Percentiles rank a stretch among this genome's conserved stretches.
These are phyloP conservation scores for Stereocaulon alpinum DNA, from an alignment of 495 filamentous ascomycete species.

Conservation along the genomic window DNA sequence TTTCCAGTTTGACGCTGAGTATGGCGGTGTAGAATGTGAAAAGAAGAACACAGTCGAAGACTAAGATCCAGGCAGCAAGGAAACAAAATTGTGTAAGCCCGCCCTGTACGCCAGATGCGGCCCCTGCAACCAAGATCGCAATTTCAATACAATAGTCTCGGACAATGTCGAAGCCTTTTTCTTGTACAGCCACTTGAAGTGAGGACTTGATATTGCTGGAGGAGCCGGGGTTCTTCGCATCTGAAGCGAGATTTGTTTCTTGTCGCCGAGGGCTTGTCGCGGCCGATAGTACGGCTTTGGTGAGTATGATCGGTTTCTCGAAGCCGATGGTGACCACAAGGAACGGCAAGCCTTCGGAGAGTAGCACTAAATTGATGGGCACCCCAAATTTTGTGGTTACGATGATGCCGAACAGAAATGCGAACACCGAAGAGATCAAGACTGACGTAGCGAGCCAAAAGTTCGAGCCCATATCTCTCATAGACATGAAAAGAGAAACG, in stretches of 20 bases:
- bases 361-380: conserved; percentile 82
- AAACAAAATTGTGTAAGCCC: conserved; percentile 97
- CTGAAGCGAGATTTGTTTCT: conserved; percentile 34
- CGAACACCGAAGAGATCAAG: conserved; percentile 81
- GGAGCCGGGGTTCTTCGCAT: conserved; percentile 32
- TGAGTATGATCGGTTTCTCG: conserved; percentile 95
- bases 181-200: conserved; percentile 74
- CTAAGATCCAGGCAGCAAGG: conserved; percentile 90
- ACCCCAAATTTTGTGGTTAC: conserved; percentile 89
- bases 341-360: conserved; percentile 97
- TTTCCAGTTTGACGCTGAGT: conserved; percentile 93
- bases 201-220: conserved; percentile 71
- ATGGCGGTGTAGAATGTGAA: conserved; percentile 98
- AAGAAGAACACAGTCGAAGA: conserved; percentile 89
- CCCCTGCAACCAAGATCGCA: conserved; percentile 68
- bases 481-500: conserved; percentile 91
- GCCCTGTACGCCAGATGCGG: conserved; percentile 87
- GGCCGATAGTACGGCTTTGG: conserved; percentile 84
- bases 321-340: conserved; percentile 97
- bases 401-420: conserved; percentile 87
- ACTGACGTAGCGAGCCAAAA: conserved; percentile 91
- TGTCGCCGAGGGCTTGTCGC: conserved; percentile 60
- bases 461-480: conserved; percentile 92
- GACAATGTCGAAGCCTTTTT: conserved; percentile 85
- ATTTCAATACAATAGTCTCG: conserved; percentile 92